Conservation (phyloP, 176 grass and related monocot species). For the Ampelocalamus luodianensis region DNA sequence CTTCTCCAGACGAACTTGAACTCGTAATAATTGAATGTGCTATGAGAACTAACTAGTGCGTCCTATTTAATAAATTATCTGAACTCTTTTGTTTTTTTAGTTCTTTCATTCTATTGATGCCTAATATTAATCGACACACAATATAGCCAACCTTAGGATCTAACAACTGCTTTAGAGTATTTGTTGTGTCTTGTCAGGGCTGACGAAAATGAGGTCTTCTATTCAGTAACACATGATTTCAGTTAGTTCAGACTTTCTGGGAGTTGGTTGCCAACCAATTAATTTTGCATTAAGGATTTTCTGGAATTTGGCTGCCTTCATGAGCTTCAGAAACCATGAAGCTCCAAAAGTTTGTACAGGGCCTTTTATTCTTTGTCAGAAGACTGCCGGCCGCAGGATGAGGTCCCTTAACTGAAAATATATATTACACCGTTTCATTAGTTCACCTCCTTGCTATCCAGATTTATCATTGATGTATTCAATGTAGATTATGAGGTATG, state of each 20-base stretch:
- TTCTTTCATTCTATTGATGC: slow-evolving; percentile 9
- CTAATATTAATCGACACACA: background rate
- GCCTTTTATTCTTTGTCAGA: background rate
- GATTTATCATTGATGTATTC: no score
- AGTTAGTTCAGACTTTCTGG: background rate
- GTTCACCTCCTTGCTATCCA: no score
- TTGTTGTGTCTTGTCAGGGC: background rate
- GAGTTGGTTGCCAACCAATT: slow-evolving; percentile 1
- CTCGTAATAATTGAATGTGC: slow-evolving; percentile 25
- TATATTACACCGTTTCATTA: no score
- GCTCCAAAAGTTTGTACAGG: background rate
- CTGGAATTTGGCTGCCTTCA: background rate
- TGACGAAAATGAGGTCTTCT: background rate
- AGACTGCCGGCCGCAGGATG: no score
- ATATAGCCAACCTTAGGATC: background rate
- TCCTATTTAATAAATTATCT: background rate
- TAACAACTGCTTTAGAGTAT: background rate
- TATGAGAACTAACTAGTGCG: background rate
- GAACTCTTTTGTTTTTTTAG: background rate
- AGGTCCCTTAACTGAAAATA: no score
- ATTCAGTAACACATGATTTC: slow-evolving; percentile 9
- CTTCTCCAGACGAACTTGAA: slow-evolving; percentile 23
- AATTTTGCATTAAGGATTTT: background rate
- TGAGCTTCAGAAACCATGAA: background rate
- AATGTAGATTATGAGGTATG: no score